Evolutionary conservation across 2,329 filamentous ascomycete species (phyloP).

Genomic region (Colletotrichum ledebouriae): DNA sequence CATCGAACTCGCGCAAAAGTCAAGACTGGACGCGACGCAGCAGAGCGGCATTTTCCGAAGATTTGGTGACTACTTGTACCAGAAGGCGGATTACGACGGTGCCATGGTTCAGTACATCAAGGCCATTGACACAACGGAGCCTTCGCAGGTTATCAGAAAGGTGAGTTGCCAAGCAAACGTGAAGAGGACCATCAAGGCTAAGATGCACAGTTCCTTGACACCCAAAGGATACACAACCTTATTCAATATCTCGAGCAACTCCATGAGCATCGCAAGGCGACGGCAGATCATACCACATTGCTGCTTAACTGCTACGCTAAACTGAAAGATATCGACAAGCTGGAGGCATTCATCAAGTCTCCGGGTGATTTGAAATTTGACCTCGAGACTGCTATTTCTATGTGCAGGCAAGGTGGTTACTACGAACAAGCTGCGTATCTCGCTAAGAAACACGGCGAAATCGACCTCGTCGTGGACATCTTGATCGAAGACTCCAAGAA

Average conservation of each 20-base stretch:
- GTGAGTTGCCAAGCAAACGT: slow-evolving; percentile 55
- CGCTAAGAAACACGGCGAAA: slow-evolving; percentile 93
- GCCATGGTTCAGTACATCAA: slow-evolving; percentile 99
- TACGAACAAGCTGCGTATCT: slow-evolving; percentile 97
- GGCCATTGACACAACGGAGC: slow-evolving; percentile 95
- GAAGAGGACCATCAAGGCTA: slow-evolving; percentile 43
- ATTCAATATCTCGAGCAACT: slow-evolving; percentile 98
- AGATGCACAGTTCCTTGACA: slow-evolving; percentile 83
- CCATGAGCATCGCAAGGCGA: slow-evolving; percentile 93
- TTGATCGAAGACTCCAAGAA: slow-evolving; percentile 95
- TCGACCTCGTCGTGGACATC: slow-evolving; percentile 94
- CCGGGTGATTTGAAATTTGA: slow-evolving; percentile 96
- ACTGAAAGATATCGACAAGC: slow-evolving; percentile 94
- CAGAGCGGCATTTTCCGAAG: slow-evolving; percentile 93
- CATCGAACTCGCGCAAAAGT: slow-evolving; percentile 92
- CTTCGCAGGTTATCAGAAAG: slow-evolving; percentile 95
- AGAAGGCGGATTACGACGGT: slow-evolving; percentile 94
- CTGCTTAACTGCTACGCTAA: slow-evolving; percentile 98
- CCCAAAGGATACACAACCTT: slow-evolving; percentile 95
- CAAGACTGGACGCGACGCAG: slow-evolving; percentile 82
- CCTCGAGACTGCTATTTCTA: slow-evolving; percentile 94
- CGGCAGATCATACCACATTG: slow-evolving; percentile 93
- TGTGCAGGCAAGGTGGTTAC: slow-evolving; percentile 98
- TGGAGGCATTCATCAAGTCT: slow-evolving; percentile 96
- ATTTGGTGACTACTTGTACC: slow-evolving; percentile 94